Conservation (phyloP, 305 asterid species). For the Rubia balearica region DNA sequence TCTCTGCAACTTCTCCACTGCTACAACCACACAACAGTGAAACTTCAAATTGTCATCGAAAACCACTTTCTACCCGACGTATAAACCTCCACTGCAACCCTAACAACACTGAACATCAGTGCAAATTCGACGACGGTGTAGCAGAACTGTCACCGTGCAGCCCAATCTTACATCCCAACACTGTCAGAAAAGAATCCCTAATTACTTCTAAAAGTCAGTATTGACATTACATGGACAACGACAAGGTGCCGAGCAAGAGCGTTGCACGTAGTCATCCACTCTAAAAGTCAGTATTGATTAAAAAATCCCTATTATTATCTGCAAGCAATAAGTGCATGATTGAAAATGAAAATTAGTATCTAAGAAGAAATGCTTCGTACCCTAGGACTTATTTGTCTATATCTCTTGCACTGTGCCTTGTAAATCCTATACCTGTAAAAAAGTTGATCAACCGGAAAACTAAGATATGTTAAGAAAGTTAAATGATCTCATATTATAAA, state of each 20-base stretch:
- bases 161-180: not conserved
- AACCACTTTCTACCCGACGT: no score
- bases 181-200: not conserved
- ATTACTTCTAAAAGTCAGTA: not conserved
- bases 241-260: not conserved
- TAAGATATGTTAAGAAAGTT: not conserved
- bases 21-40: no score
- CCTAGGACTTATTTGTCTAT: conserved; percentile 71
- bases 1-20: no score
- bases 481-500: not conserved
- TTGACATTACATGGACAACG: not conserved
- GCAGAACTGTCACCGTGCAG: not conserved
- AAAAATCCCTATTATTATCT: conserved; percentile 30
- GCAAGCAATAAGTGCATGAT: conserved; percentile 19
- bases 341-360: conserved; percentile 12
- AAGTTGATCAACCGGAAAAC: not conserved
- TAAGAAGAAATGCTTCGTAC: conserved; percentile 33
- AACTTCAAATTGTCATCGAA: no score
- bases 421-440: conserved; percentile 66
- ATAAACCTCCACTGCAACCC: no score
- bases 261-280: not conserved
- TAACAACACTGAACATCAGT: no score
- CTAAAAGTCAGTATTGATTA: no score
- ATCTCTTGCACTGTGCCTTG: conserved; percentile 82
- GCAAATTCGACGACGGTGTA: no score